Conservation (phyloP, 2,329 filamentous ascomycete genomes). For the Clonostachys sp. region DNA sequence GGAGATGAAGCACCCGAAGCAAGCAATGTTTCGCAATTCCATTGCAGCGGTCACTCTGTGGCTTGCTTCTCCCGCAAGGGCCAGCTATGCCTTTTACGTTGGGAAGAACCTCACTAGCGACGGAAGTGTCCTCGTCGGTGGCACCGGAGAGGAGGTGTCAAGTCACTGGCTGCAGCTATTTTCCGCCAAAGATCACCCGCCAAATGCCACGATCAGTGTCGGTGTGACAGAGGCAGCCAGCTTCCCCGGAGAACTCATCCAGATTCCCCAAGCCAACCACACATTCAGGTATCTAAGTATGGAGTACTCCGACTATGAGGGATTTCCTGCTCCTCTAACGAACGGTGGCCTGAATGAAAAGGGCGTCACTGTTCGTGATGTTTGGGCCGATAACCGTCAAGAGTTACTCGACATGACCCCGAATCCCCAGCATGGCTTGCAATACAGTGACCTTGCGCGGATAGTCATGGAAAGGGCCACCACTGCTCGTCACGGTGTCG, state of each 20-base stretch:
- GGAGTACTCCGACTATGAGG: constrained; percentile 29
- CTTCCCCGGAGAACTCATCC: constrained; percentile 19
- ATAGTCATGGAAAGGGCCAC: constrained; percentile 31
- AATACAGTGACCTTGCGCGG: constrained; percentile 33
- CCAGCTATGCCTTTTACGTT: constrained; percentile 43
- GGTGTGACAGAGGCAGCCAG: constrained; percentile 31
- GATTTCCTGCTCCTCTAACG: constrained; percentile 34
- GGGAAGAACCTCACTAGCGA: constrained; percentile 36
- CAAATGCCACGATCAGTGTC: constrained; percentile 33
- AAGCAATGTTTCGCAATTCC: too few species aligned
- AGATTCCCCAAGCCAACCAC: constrained; percentile 15
- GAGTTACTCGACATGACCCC: constrained; percentile 33
- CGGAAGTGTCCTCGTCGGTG: constrained; percentile 35
- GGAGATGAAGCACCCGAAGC: too few species aligned
- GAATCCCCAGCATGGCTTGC: constrained; percentile 29
- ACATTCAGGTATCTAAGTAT: constrained; percentile 18
- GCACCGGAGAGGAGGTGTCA: constrained; percentile 41
- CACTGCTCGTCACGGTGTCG: constrained; percentile 32
- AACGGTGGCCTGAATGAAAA: constrained; percentile 37
- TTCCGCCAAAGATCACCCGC: constrained; percentile 27
- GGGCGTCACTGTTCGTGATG: constrained; percentile 31
- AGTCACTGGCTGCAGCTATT: constrained; percentile 42
- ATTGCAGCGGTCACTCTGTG: background rate
- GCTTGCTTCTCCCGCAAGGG: constrained; percentile 10
- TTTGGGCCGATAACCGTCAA: constrained; percentile 31